These are phyloP conservation scores for Skeletonema costatum DNA, from an alignment of 108 stramenopile genomes.

Conservation along the genomic window DNA sequence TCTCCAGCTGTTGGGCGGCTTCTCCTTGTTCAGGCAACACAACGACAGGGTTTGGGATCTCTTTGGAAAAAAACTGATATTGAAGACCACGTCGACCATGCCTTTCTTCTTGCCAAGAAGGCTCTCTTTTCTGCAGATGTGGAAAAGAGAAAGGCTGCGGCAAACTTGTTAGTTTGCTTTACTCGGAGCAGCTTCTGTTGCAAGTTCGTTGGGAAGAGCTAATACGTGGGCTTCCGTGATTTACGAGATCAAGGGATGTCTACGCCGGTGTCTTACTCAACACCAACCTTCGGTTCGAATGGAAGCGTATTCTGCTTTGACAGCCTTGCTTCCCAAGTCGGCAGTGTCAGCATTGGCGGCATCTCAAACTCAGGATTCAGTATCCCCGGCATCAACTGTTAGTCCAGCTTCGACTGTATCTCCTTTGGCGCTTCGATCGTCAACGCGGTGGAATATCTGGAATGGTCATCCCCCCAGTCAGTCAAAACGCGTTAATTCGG, in stretches of 20 bases:
- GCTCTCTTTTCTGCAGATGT: constrained; percentile 46
- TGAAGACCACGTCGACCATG: constrained; percentile 49
- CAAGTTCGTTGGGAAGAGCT: constrained; percentile 16
- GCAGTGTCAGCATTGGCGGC: not conserved
- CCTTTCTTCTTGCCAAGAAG: constrained; percentile 54
- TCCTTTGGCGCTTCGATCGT: not conserved
- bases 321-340: constrained; percentile 23
- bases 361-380: constrained; percentile 23
- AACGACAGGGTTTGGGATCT: constrained; percentile 26
- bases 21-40: constrained; percentile 27
- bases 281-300: constrained; percentile 41
- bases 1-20: constrained; percentile 35
- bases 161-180: constrained; percentile 36
- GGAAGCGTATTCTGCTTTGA: constrained; percentile 42
- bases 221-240: constrained; percentile 15
- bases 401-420: not conserved
- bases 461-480: constrained; percentile 11
- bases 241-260: constrained; percentile 42
- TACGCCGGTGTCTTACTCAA: constrained; percentile 49
- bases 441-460: not conserved
- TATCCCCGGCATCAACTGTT: constrained; percentile 18
- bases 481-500: constrained; percentile 9
- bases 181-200: constrained; percentile 32
- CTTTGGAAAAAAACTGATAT: constrained; percentile 44
- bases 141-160: constrained; percentile 45